Evolutionary conservation across 139 green algal genomes (phyloP).

Genomic region (Coccomyxa sp.): DNA sequence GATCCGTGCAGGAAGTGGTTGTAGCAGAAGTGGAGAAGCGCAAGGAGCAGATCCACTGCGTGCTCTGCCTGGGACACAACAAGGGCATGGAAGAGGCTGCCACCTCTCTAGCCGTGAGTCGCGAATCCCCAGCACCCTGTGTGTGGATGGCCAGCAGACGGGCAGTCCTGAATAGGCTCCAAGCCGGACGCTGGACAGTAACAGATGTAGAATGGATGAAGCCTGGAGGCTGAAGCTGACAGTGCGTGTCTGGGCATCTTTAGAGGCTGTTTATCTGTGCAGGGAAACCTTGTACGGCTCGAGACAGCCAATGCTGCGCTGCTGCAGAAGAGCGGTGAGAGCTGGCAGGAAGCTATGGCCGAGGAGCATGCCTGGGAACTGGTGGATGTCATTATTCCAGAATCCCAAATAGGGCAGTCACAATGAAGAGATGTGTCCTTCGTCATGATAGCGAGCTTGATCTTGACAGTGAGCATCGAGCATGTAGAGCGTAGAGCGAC

Average conservation of each 20-base stretch:
- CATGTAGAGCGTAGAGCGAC: too few relatives aligned
- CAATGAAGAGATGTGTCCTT: too few relatives aligned
- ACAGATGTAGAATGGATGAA: not conserved
- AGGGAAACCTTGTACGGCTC: conserved; percentile 52
- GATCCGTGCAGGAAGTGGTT: conserved; percentile 33
- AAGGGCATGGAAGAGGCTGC: conserved; percentile 81
- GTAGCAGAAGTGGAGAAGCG: conserved; percentile 31
- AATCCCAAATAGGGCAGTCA: too few relatives aligned
- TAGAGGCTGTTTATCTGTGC: not conserved
- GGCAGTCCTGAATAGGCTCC: not conserved
- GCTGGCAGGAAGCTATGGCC: conserved; percentile 46
- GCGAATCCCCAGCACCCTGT: not conserved
- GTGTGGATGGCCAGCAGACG: not conserved
- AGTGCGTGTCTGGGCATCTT: not conserved
- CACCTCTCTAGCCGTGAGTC: conserved; percentile 44
- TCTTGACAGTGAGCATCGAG: too few relatives aligned
- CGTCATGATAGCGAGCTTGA: too few relatives aligned
- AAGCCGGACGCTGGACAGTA: not conserved
- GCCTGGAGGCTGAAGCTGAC: not conserved
- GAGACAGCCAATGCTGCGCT: conserved; percentile 71
- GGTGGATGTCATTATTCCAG: conserved; percentile 44
- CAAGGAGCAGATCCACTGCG: conserved; percentile 28
- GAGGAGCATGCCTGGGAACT: conserved; percentile 42
- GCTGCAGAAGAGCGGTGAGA: conserved; percentile 43
- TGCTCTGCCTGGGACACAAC: conserved; percentile 85